Conservation (phyloP, 2,329 filamentous ascomycete genomes). For the Pseudogymnoascus sp. region DNA sequence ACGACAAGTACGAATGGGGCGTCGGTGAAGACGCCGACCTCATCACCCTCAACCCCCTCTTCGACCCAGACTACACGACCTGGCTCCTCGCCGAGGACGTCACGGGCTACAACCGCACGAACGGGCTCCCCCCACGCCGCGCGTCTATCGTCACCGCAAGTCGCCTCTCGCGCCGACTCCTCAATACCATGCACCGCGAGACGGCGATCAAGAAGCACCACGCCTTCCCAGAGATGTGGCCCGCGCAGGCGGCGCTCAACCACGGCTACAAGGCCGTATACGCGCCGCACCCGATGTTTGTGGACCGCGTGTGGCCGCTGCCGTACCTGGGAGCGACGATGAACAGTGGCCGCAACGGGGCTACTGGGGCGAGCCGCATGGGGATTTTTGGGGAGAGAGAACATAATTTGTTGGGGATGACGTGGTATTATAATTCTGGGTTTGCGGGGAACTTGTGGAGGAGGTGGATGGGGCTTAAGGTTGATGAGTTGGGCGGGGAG, state of each 20-base stretch:
- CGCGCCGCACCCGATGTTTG: conserved; percentile 79
- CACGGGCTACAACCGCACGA: conserved; percentile 68
- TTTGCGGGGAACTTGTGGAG: conserved; percentile 77
- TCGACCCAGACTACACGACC: conserved; percentile 77
- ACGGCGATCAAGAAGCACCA: conserved; percentile 78
- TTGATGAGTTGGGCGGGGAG: conserved; percentile 72
- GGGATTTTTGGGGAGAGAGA: conserved; percentile 77
- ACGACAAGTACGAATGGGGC: conserved; percentile 79
- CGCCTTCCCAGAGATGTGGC: conserved; percentile 97
- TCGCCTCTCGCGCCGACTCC: conserved; percentile 70
- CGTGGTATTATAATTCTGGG: conserved; percentile 85
- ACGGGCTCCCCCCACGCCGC: conserved; percentile 61
- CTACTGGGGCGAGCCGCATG: conserved; percentile 63
- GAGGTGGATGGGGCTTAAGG: conserved; percentile 76
- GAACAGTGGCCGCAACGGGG: conserved; percentile 71
- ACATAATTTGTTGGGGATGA: conserved; percentile 79
- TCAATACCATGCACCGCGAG: conserved; percentile 84
- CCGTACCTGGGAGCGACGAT: conserved; percentile 70
- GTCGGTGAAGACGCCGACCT: conserved; percentile 85
- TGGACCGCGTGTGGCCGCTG: conserved; percentile 79
- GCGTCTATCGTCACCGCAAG: conserved; percentile 84
- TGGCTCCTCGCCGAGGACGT: conserved; percentile 80
- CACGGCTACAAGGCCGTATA: conserved; percentile 91
- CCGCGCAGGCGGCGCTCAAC: conserved; percentile 76
- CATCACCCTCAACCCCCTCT: conserved; percentile 86